A percentile compares a stretch with the other conserved stretches of the same genome.
These are phyloP conservation scores for Komagataella pseudopastoris DNA, from an alignment of 805 yeast species.

Conservation along the genomic window DNA sequence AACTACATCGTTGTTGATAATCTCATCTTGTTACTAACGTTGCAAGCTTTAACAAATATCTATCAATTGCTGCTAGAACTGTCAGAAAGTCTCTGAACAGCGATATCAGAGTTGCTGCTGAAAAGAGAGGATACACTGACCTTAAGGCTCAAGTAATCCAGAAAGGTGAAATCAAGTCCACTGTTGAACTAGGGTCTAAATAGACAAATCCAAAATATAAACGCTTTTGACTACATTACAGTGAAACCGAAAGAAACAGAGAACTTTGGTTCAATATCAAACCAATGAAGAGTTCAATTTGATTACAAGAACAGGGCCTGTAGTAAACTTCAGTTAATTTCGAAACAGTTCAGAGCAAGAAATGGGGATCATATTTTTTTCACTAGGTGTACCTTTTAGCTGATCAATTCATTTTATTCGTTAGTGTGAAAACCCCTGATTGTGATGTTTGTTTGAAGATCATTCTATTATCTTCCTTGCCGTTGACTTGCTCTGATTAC, in stretches of 20 bases:
- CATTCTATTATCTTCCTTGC: background rate
- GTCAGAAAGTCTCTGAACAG: constrained; percentile 82
- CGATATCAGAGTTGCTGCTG: constrained; percentile 62
- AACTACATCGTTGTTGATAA: background rate
- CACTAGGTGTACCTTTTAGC: background rate
- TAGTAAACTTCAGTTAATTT: no score
- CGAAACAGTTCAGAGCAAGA: background rate
- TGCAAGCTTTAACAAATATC: constrained; percentile 66
- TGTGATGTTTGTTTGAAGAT: background rate
- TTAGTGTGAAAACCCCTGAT: background rate
- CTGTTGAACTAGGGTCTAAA: background rate
- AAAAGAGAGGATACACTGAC: constrained; percentile 63
- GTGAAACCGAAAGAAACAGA: background rate
- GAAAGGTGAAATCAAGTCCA: constrained; percentile 37
- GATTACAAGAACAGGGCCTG: background rate
- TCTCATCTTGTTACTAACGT: constrained; percentile 1
- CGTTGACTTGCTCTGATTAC: no score
- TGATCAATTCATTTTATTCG: background rate
- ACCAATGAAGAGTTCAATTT: no score
- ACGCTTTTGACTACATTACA: background rate
- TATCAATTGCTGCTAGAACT: constrained; percentile 82
- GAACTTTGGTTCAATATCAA: no score
- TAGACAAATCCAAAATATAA: background rate
- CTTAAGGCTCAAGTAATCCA: constrained; percentile 58
- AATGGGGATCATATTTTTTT: background rate